These are phyloP conservation scores for Thelonectria rubi DNA, from an alignment of 2,329 filamentous ascomycete genomes.

Conservation along the genomic window DNA sequence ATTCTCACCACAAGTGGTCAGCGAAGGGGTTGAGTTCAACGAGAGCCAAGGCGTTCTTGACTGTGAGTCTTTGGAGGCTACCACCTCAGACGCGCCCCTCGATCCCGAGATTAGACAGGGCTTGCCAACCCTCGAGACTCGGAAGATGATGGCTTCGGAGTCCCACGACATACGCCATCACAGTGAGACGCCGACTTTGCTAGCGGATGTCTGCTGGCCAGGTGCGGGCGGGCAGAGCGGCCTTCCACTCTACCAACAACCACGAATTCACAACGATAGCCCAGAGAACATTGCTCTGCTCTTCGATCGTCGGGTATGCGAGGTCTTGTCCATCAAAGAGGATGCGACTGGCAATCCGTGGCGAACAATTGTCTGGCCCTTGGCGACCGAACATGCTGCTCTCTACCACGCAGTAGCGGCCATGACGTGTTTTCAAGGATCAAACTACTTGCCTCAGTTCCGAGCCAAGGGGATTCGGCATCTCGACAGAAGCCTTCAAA, in stretches of 20 bases:
- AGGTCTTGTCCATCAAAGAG: slow-evolving; percentile 28
- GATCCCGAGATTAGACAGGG: not conserved
- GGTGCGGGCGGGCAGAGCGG: not conserved
- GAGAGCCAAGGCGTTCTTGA: not conserved
- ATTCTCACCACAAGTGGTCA: not conserved
- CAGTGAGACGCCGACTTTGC: not conserved
- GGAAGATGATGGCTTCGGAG: not conserved
- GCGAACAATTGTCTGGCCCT: slow-evolving; percentile 28
- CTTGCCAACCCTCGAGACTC: not conserved
- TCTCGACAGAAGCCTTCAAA: slow-evolving; percentile 14
- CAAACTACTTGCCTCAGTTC: slow-evolving; percentile 21
- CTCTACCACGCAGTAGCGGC: slow-evolving; percentile 30
- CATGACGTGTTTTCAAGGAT: slow-evolving; percentile 30
- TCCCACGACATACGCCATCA: not conserved
- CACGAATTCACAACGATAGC: slow-evolving; percentile 14
- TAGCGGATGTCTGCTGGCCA: not conserved
- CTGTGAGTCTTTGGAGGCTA: not conserved
- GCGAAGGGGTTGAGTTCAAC: not conserved
- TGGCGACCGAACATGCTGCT: slow-evolving; percentile 24
- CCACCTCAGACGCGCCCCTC: not conserved
- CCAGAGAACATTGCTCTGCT: slow-evolving; percentile 26
- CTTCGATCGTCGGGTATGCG: slow-evolving; percentile 24
- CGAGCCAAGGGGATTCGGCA: slow-evolving; percentile 19
- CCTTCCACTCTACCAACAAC: slow-evolving; percentile 20
- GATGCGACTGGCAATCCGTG: slow-evolving; percentile 20